These are phyloP conservation scores for Glycine soja DNA, from an alignment of 306 rosid species.

Conservation along the genomic window DNA sequence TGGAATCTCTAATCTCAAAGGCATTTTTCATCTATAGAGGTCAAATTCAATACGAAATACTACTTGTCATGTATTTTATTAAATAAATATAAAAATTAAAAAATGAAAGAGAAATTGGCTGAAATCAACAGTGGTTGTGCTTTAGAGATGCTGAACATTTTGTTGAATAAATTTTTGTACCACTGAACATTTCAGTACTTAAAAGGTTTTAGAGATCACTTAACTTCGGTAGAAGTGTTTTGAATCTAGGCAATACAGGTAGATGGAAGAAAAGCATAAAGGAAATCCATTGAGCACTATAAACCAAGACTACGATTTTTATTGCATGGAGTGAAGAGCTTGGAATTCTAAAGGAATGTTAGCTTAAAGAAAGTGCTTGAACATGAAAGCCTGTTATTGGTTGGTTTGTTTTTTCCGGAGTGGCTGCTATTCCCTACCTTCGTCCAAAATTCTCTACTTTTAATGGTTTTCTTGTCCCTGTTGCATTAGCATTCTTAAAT, in stretches of 20 bases:
- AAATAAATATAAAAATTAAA: too few relatives aligned
- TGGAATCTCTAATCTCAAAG: too few relatives aligned
- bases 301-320: slow-evolving; percentile 57
- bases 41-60: too few relatives aligned
- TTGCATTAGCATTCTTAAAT: slow-evolving; percentile 38
- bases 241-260: slow-evolving; percentile 48
- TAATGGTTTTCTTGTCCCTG: slow-evolving; percentile 50
- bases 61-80: too few relatives aligned
- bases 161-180: background rate
- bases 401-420: slow-evolving; percentile 38
- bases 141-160: too few relatives aligned
- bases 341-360: slow-evolving; percentile 74
- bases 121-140: too few relatives aligned
- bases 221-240: slow-evolving; percentile 3
- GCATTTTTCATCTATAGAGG: too few relatives aligned
- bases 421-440: slow-evolving; percentile 56
- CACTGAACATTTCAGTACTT: background rate
- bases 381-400: slow-evolving; percentile 47
- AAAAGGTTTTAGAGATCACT: background rate
- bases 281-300: slow-evolving; percentile 74
- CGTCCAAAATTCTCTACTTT: slow-evolving; percentile 63
- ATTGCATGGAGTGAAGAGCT: slow-evolving; percentile 69
- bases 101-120: too few relatives aligned
- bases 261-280: slow-evolving; percentile 69
- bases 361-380: slow-evolving; percentile 46